Evolutionary conservation across 2,329 filamentous ascomycete genomes (phyloP).

Genomic region (Penicillium sclerotiorum): DNA sequence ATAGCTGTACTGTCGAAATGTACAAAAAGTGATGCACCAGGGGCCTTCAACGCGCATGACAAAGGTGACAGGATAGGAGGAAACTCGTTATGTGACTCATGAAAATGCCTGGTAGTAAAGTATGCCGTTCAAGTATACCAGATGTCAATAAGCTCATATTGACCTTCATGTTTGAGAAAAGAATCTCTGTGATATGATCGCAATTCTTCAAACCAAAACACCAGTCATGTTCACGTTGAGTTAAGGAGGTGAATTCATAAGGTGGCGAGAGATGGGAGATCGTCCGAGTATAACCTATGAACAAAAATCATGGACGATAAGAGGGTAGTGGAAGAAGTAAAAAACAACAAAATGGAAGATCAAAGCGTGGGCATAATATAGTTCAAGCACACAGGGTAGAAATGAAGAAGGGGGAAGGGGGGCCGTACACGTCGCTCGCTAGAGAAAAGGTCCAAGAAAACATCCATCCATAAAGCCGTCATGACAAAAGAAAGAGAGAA

Average conservation of each 20-base stretch:
- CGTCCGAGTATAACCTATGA: conserved; percentile 8
- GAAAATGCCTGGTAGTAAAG: neutral
- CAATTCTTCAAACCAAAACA: neutral
- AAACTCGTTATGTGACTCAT: neutral
- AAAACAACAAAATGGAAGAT: neutral
- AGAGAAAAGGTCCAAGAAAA: conserved; percentile 28
- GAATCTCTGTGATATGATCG: neutral
- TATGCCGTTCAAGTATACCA: neutral
- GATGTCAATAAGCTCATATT: conserved; percentile 1
- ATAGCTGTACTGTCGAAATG: conserved; percentile 15
- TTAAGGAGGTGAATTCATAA: neutral
- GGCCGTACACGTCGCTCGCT: conserved; percentile 41
- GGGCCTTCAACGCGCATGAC: neutral
- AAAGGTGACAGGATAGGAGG: neutral
- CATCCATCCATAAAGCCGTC: conserved; percentile 35
- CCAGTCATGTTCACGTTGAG: neutral
- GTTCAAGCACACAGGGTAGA: conserved; percentile 18
- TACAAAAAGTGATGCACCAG: conserved; percentile 14
- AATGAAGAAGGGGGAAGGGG: conserved; percentile 26
- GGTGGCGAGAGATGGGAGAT: neutral
- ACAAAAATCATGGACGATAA: conserved; percentile 3
- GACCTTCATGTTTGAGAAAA: neutral
- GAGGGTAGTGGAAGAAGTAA: conserved; percentile 2
- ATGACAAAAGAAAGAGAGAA: conserved; percentile 28
- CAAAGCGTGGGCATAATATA: too few relatives aligned